Evolutionary conservation across 352 stramenopile genomes (phyloP), one percentile per base, ranked within the genome.

Genomic region (Phytophthora macrochlamydospora): DNA sequence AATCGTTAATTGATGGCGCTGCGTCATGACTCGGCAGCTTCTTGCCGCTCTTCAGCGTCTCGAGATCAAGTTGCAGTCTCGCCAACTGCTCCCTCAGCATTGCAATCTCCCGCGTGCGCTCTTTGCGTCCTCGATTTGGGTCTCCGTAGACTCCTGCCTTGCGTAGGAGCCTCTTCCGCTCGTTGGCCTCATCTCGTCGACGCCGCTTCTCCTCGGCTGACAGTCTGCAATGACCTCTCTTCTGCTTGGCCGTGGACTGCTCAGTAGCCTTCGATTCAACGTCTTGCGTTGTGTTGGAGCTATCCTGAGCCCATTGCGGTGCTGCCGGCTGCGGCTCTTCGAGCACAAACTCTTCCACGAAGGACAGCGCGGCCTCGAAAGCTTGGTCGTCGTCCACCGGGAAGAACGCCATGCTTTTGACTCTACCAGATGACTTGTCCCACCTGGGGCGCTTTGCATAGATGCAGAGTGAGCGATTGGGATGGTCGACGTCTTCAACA

Each of bases 31-130:
- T 48, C 13, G 18, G 4, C 7, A 12, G 6, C 14, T n/a, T 14
- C 49, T 40, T n/a, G 45, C 37, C 50, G 8, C 51, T 5, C 18
- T 46, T 50, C n/a, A 78, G 49, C 12, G 45, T 59, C 40, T 62
- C 59, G 3, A 85, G 58, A 2, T 73, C 62, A 8, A 68, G 38
- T 37, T 75, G 51, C 9, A 83, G 61, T 45, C 82, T 68, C 13
- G 55, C 48, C 7, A 84, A 63, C 52, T 81, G 57, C 18, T 54
- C 48, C 5, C 74, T 71, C 11, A 87, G 62, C 18, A 67, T 73
- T 1, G 58, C 18, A 24, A 83, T 67, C 66, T 83, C 75, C 29
- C 57, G 65, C 2, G 30, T 65, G 29, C 72, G 64, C 13, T 71
- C 57, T n/a, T 71, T 58, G n/a, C 64, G 64, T 11, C 54, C 72